These are phyloP conservation scores for Xylaria arbuscula DNA, from an alignment of 2,329 filamentous ascomycete genomes.

Conservation along the genomic window DNA sequence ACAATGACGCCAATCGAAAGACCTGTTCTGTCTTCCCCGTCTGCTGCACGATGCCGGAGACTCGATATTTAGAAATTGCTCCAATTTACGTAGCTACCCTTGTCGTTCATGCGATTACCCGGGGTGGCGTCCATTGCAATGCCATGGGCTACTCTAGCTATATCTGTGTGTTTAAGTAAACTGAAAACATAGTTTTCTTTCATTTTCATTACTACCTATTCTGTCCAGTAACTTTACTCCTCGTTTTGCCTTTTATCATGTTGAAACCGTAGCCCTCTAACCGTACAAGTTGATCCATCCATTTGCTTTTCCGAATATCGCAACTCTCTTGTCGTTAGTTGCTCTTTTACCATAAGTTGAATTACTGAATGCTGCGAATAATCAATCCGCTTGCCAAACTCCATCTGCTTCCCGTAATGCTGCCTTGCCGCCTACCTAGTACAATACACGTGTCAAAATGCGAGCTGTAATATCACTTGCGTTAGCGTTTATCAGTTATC, in stretches of 20 bases:
- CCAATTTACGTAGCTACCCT: slow-evolving; percentile 6
- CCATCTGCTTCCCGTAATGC: slow-evolving; percentile 30
- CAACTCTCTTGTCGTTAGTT: slow-evolving; percentile 22
- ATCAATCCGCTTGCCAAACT: slow-evolving; percentile 34
- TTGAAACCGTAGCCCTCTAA: slow-evolving; percentile 34
- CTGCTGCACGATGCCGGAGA: neutral
- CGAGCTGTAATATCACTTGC: slow-evolving; percentile 44
- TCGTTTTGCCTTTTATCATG: slow-evolving; percentile 26
- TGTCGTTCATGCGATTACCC: slow-evolving; percentile 6
- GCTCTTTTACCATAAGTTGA: slow-evolving; percentile 35
- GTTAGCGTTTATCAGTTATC: slow-evolving; percentile 34
- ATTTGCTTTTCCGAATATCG: neutral
- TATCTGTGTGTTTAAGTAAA: slow-evolving; percentile 1
- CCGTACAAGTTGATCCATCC: slow-evolving; percentile 25
- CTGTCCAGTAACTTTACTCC: slow-evolving; percentile 16
- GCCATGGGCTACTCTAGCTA: neutral
- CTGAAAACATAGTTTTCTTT: neutral
- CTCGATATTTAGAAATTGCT: slow-evolving; percentile 9
- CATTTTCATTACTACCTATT: neutral
- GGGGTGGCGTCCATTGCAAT: neutral
- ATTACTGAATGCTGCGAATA: slow-evolving; percentile 33
- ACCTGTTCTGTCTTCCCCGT: neutral
- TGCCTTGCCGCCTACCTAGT: slow-evolving; percentile 43
- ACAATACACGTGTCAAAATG: slow-evolving; percentile 55
- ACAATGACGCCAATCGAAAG: neutral